These are phyloP conservation scores for Hericium rajendrae DNA, from an alignment of 768 basidiomycete genomes.

Conservation along the genomic window DNA sequence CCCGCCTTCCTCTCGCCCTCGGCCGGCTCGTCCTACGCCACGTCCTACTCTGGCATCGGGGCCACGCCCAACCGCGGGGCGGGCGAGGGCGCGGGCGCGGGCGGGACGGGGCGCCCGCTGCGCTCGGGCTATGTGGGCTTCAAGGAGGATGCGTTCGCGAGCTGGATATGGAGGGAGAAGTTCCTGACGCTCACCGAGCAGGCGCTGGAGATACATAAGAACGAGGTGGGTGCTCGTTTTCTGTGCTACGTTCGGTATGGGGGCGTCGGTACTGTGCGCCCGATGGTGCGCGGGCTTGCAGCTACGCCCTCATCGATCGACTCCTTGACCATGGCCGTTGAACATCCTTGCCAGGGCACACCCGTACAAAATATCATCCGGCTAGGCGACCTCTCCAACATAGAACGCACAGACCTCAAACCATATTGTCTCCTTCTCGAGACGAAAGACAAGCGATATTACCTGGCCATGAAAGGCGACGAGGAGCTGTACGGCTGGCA, in stretches of 20 bases:
- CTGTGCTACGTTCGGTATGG: neutral
- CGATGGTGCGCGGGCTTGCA: too few relatives aligned
- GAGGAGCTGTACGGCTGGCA: constrained; percentile 98
- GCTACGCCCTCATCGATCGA: neutral
- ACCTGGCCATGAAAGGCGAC: constrained; percentile 80
- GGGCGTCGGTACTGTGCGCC: neutral
- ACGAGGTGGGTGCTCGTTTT: constrained; percentile 56
- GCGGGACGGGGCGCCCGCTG: constrained; percentile 54
- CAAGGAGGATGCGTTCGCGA: constrained; percentile 91
- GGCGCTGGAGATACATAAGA: constrained; percentile 77
- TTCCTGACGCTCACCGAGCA: constrained; percentile 83
- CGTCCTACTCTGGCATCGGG: neutral
- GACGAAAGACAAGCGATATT: constrained; percentile 74
- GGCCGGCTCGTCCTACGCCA: neutral
- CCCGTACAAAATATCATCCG: constrained; percentile 51
- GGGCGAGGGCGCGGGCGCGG: constrained; percentile 44
- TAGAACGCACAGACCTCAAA: constrained; percentile 89
- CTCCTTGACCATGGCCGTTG: neutral
- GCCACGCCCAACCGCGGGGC: neutral
- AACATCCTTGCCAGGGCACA: constrained; percentile 11
- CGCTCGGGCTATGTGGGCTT: constrained; percentile 69
- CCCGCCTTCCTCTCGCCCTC: neutral
- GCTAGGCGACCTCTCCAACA: constrained; percentile 71
- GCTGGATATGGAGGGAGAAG: constrained; percentile 86
- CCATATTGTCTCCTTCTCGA: constrained; percentile 89